These are phyloP conservation scores for Stylonectria norvegica DNA, from an alignment of 2,329 filamentous ascomycete genomes.

Conservation along the genomic window DNA sequence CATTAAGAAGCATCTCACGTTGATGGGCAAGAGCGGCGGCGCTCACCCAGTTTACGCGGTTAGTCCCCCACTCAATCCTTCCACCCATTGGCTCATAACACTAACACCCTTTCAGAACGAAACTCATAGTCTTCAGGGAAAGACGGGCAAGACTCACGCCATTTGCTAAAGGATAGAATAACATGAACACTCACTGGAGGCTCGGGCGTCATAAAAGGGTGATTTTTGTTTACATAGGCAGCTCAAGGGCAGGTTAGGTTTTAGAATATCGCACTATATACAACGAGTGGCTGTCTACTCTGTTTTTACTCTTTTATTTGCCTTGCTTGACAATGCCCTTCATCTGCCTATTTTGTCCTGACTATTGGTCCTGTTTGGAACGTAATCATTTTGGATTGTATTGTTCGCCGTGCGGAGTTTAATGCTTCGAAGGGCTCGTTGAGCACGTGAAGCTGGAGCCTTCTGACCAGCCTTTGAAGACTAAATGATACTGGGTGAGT, in stretches of 20 bases:
- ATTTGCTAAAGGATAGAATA: constrained; percentile 59
- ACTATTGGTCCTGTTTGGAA: too few relatives aligned
- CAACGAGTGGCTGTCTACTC: neutral
- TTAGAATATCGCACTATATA: neutral
- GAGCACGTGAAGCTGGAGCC: too few relatives aligned
- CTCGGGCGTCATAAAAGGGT: constrained; percentile 20
- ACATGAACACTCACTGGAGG: constrained; percentile 6
- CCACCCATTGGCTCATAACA: neutral
- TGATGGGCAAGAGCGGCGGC: constrained; percentile 51
- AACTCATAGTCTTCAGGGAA: constrained; percentile 82
- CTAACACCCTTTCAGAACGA: constrained; percentile 54
- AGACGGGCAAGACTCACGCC: constrained; percentile 85
- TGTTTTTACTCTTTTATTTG: neutral
- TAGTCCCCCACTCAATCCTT: constrained; percentile 22
- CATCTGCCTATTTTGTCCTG: too few relatives aligned
- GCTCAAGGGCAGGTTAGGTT: neutral
- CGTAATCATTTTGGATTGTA: too few relatives aligned
- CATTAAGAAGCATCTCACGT: constrained; percentile 54
- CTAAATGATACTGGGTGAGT: too few relatives aligned
- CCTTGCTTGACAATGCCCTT: neutral
- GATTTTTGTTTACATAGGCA: constrained; percentile 5
- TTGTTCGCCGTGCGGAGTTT: too few relatives aligned
- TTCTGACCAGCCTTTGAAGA: too few relatives aligned
- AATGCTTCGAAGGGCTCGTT: too few relatives aligned
- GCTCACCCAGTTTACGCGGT: constrained; percentile 47